Conservation (phyloP, 1,284 basidiomycete genomes). For the Moesziomyces parantarcticus region DNA sequence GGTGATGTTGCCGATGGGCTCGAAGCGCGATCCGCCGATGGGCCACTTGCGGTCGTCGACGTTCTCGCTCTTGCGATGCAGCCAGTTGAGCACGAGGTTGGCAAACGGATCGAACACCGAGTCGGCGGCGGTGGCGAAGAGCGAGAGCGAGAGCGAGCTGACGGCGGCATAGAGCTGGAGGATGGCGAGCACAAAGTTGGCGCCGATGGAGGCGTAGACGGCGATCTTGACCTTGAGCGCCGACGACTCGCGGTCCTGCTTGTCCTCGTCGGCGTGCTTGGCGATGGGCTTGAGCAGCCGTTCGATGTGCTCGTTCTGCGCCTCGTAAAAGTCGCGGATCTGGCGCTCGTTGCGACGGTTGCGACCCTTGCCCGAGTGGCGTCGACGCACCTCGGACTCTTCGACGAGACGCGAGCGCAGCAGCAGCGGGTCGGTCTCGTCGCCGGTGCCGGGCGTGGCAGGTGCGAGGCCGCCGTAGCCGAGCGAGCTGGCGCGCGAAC, state of each 20-base stretch:
- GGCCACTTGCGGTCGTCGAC: constrained; percentile 89
- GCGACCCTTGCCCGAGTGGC: constrained; percentile 66
- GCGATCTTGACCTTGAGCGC: constrained; percentile 77
- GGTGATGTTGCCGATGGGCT: constrained; percentile 79
- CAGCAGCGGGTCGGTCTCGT: constrained; percentile 69
- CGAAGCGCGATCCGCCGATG: constrained; percentile 86
- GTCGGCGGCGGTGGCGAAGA: constrained; percentile 89
- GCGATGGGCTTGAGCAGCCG: constrained; percentile 88
- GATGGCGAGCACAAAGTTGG: constrained; percentile 75
- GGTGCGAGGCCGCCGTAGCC: constrained; percentile 27
- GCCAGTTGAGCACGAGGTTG: constrained; percentile 83
- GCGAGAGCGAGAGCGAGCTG: constrained; percentile 83
- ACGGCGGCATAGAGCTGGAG: constrained; percentile 79
- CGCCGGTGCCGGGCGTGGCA: constrained; percentile 21
- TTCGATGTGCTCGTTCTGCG: constrained; percentile 87
- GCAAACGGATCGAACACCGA: constrained; percentile 89
- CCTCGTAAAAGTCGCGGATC: constrained; percentile 78
- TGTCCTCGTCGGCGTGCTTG: constrained; percentile 80
- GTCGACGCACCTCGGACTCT: constrained; percentile 67
- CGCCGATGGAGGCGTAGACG: constrained; percentile 79
- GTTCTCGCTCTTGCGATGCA: constrained; percentile 79
- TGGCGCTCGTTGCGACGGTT: constrained; percentile 67
- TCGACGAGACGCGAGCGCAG: constrained; percentile 68
- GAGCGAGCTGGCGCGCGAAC: constrained; percentile 38
- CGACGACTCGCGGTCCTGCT: constrained; percentile 74